Evolutionary conservation across 495 filamentous ascomycete genomes (phyloP), one percentile per base, ranked within the genome.

Genomic region (Talaromyces wortmannii): DNA sequence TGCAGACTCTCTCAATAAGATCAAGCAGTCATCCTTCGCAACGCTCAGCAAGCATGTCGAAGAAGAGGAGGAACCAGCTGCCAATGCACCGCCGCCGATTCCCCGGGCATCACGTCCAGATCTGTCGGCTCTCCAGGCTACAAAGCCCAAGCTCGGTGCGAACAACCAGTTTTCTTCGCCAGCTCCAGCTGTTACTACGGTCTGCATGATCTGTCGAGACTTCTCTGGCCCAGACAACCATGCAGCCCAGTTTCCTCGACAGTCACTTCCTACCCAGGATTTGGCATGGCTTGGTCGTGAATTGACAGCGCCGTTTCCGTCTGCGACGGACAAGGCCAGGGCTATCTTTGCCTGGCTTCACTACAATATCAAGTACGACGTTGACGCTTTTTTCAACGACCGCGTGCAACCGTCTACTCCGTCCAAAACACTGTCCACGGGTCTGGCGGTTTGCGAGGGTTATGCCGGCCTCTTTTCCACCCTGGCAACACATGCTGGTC

Each of bases 341-440:
- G 87, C 79, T 7, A 87, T 98, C 55, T 98, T 98, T 67, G 89
- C 90, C 7, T 98, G 92, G 94, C 79, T 90, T 47, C 94, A 97
- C 68, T 86, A 98, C 68, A 97, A 97, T 62, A 83, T 98, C 56
- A 74, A 74, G 46, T 98, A 98, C 70, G 88, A 98, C 67, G 77
- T 80, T 5, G 71, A 82, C 36, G 77, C 82, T 44, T 94, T 96
- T 75, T 91, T 92, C 66, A 80, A 78, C 55, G 77, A 83, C 45
- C 81, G 68, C 52, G 75, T 95, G 36, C 71, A 83, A 57, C 74
- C 82, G n/a, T 80, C 81, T 29, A 87, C 84, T 5, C 84, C 90
- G 0, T 76, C 76, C 5, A 78, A 80, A 31, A 88, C 85, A 0
- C 77, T 97, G 11, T 73, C 79, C 15, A 74, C 79, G 2, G 94